Percentiles rank a stretch among this genome's conserved stretches.
phyloP scores from a whole-genome alignment of 768 basidiomycete genomes.

The Pisolithus microcarpus region DNA sequence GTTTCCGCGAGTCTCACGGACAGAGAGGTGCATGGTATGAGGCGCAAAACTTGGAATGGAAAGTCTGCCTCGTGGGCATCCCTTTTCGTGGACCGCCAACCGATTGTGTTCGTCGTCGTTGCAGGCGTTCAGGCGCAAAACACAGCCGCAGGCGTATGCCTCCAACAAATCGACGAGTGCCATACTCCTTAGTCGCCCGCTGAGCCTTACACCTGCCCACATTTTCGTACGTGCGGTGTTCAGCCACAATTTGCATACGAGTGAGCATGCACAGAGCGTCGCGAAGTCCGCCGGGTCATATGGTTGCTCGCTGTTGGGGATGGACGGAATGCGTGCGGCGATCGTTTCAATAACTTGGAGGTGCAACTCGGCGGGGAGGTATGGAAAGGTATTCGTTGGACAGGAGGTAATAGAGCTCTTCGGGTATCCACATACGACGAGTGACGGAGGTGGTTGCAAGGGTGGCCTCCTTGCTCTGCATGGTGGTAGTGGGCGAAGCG shows the following conservation, averaged over 20 bases:
- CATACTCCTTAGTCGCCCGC: conserved; percentile 13
- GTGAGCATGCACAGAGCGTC: conserved; percentile 19
- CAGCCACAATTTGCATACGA: conserved; percentile 27
- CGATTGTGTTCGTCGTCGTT: neutral
- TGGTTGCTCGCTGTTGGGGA: conserved; percentile 5
- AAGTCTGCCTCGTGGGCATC: conserved; percentile 11
- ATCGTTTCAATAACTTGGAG: conserved; percentile 23
- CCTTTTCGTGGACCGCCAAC: conserved; percentile 25
- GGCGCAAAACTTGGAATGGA: conserved; percentile 53
- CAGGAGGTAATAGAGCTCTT: neutral
- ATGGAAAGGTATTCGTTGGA: conserved; percentile 5
- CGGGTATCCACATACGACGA: neutral
- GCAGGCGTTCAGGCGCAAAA: neutral
- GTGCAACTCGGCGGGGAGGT: conserved; percentile 25
- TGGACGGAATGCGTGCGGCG: conserved; percentile 10
- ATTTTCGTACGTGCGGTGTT: conserved; percentile 17
- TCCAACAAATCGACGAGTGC: conserved; percentile 13
- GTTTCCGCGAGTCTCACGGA: conserved; percentile 25
- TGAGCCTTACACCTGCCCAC: conserved; percentile 19
- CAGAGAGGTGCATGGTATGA: conserved; percentile 32
- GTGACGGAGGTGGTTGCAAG: neutral
- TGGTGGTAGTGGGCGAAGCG: neutral
- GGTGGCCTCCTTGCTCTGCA: neutral
- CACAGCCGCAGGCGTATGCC: conserved; percentile 9
- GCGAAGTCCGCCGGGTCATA: conserved; percentile 13